Base-by-base conservation (phyloP, 2,329 filamentous ascomycete species). In the Talaromyces verruculosus region DNA sequence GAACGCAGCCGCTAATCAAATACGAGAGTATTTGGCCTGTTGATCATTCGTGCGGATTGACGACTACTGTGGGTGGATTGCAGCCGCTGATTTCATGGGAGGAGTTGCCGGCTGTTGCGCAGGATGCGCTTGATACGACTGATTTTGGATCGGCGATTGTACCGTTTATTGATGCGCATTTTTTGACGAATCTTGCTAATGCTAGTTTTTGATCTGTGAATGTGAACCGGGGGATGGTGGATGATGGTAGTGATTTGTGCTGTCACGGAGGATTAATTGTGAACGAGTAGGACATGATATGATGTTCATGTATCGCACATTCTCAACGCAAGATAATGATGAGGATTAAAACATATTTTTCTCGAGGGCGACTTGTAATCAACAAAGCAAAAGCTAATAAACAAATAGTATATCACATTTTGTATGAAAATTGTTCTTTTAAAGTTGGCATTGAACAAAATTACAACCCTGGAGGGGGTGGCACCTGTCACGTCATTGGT, bases 41-140 rank as follows among this genome's bases (percentile, higher is more conserved):
- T 0, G 75, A 85, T 66, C 83, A 84, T 67, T 78, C 82, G 68
- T 71, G 81, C 43, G 79, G 80, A 19, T 72, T 79, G 15, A 83
- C 80, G 3, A 71, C 60, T 6, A 74, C 74, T 0, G 72, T 78
- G 7, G 83, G 81, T 0, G 80, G 80, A 0, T 73, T 76, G 63
- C 81, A 83, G 74, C 81, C 82, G 8, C 63, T 84, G 19, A 77
- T 84, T 69, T 82, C 82, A 11, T 84, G 81, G 79, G 81, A 84
- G 70, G 82, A 79, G n/a, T 70, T 84, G 75, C 77, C 80, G 5
- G 68, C 70, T 6, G 79, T 76, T 11, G 82, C 80, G 19, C 75
- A 76, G 70, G 73, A 63, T 35, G 81, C 82, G 13, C 72, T 84
- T 71, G 73, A 79, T 68, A 76, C 72, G 28, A 82, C 81, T 7